phyloP scores from a whole-genome alignment of 2,329 filamentous ascomycete genomes.

The Passalora sequoiae region DNA sequence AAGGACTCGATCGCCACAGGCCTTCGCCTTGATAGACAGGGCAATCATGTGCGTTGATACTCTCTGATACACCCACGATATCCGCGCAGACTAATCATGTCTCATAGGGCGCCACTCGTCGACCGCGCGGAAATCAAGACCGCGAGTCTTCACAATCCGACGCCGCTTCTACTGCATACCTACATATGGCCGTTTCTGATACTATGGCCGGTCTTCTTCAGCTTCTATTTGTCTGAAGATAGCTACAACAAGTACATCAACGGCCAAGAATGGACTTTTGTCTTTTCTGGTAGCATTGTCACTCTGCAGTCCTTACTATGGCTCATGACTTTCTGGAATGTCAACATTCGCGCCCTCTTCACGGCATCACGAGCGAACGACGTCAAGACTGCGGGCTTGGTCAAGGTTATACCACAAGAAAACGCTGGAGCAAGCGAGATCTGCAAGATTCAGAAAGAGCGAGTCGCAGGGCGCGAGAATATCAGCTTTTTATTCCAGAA shows the following conservation, averaged over 20 bases:
- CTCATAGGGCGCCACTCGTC: conserved; percentile 65
- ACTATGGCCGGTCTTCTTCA: conserved; percentile 86
- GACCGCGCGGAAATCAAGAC: conserved; percentile 85
- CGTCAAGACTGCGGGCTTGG: conserved; percentile 70
- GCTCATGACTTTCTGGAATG: conserved; percentile 97
- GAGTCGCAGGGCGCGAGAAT: conserved; percentile 67
- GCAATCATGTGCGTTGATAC: neutral
- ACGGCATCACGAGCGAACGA: conserved; percentile 67
- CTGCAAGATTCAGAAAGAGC: conserved; percentile 72
- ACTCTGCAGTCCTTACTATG: conserved; percentile 83
- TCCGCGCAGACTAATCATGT: conserved; percentile 11
- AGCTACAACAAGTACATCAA: conserved; percentile 88
- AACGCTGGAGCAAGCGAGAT: conserved; percentile 90
- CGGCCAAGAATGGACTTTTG: conserved; percentile 96
- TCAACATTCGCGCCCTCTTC: conserved; percentile 76
- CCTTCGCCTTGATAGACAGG: neutral
- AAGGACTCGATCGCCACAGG: neutral
- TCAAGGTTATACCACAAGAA: conserved; percentile 85
- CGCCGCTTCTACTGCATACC: conserved; percentile 72
- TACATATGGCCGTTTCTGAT: conserved; percentile 93
- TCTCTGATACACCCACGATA: neutral
- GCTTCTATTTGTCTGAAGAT: conserved; percentile 75
- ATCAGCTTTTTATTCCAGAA: conserved; percentile 96
- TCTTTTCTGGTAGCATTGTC: conserved; percentile 83
- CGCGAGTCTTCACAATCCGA: conserved; percentile 81